Conservation (phyloP, 2,329 filamentous ascomycete species). For the Nothophoma quercina region DNA sequence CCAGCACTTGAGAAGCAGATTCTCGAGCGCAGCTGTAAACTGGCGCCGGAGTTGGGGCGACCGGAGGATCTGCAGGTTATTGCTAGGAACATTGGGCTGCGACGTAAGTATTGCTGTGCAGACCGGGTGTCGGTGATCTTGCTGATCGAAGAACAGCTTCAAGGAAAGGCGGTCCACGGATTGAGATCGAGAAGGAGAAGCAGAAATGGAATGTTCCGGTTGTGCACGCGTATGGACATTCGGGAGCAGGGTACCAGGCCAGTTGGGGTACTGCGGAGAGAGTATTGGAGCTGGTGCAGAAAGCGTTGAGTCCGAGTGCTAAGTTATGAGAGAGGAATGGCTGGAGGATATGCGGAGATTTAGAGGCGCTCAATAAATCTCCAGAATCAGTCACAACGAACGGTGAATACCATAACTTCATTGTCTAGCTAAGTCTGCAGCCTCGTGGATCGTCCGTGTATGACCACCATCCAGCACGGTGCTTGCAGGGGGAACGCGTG, state of each 20-base stretch:
- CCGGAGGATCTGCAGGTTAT: conserved; percentile 75
- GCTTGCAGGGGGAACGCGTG: not conserved
- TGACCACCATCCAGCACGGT: too few relatives aligned
- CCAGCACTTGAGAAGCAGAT: conserved; percentile 81
- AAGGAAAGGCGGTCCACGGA: conserved; percentile 74
- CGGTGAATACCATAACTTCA: too few relatives aligned
- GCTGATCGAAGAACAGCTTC: conserved; percentile 55
- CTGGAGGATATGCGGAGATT: too few relatives aligned
- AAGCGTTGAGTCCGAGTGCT: conserved; percentile 28
- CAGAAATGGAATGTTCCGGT: conserved; percentile 61
- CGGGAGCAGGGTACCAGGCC: conserved; percentile 75
- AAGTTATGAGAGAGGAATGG: conserved; percentile 42
- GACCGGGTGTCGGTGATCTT: not conserved
- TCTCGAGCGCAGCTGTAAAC: conserved; percentile 75
- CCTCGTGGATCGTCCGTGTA: too few relatives aligned
- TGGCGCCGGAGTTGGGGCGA: conserved; percentile 73
- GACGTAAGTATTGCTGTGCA: conserved; percentile 56
- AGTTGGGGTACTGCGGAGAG: conserved; percentile 55
- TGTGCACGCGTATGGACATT: conserved; percentile 82
- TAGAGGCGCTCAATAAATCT: too few relatives aligned
- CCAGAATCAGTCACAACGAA: too few relatives aligned
- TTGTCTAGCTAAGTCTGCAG: too few relatives aligned
- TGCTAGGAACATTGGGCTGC: conserved; percentile 80
- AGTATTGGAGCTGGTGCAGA: conserved; percentile 51
- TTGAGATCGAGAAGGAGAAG: conserved; percentile 73